A percentile compares a stretch with the other conserved stretches of the same genome.
These are phyloP conservation scores for Alternaria consortialis DNA, from an alignment of 2,329 filamentous ascomycete species.

Conservation along the genomic window DNA sequence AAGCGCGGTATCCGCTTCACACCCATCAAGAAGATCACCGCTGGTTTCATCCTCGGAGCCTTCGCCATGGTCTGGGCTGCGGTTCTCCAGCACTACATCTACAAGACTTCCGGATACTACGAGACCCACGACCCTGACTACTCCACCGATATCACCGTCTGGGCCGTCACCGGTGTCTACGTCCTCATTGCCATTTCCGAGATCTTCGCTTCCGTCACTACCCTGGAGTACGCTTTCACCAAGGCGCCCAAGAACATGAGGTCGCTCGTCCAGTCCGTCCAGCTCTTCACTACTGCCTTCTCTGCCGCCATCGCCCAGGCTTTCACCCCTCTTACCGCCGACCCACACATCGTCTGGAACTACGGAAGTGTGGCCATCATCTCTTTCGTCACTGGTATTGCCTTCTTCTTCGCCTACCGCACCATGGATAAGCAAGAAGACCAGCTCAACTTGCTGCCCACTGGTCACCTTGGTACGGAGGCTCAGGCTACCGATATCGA, in stretches of 20 bases:
- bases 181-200: conserved; percentile 66
- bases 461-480: conserved; percentile 45
- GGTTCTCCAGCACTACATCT: conserved; percentile 67
- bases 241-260: conserved; percentile 74
- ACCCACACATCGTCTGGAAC: conserved; percentile 46
- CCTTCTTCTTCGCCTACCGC: conserved; percentile 46
- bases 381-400: conserved; percentile 43
- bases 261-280: conserved; percentile 49
- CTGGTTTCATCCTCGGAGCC: conserved; percentile 72
- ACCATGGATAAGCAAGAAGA: conserved; percentile 48
- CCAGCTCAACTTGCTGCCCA: conserved; percentile 50
- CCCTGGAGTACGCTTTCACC: conserved; percentile 76
- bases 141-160: conserved; percentile 61
- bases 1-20: conserved; percentile 71
- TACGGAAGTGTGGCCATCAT: conserved; percentile 50
- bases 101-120: conserved; percentile 61
- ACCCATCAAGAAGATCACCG: conserved; percentile 78
- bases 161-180: conserved; percentile 62
- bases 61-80: conserved; percentile 68
- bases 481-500: conserved; percentile 44
- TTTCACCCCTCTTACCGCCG: conserved; percentile 37
- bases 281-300: conserved; percentile 49
- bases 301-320: conserved; percentile 44
- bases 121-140: conserved; percentile 52
- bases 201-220: conserved; percentile 72